Conservation (phyloP, 352 stramenopile genomes). For the Pilasporangium apinafurcum region DNA sequence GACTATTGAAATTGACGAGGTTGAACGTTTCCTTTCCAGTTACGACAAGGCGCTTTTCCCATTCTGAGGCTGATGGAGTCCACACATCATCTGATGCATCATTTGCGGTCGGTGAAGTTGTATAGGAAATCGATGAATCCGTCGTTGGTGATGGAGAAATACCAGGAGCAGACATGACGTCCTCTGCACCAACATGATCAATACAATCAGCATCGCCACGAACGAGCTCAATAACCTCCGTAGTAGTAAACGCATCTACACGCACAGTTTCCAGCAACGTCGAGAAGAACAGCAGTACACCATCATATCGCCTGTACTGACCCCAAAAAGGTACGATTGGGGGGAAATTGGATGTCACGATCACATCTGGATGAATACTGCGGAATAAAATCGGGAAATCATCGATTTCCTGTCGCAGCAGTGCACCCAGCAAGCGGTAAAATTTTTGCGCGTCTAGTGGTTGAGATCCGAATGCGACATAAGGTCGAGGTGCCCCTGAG, state of each 20-base stretch:
- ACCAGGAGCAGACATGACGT: constrained; percentile 10
- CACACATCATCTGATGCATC: too few species aligned
- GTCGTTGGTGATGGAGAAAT: constrained; percentile 16
- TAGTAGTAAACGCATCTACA: constrained; percentile 65
- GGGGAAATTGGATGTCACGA: constrained; percentile 81
- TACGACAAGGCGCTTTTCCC: constrained; percentile 69
- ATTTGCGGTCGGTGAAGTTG: constrained; percentile 19
- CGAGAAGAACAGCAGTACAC: constrained; percentile 76
- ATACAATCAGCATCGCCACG: constrained; percentile 60
- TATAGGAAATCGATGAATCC: not conserved
- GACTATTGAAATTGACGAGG: constrained; percentile 46
- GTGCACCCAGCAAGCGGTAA: constrained; percentile 56
- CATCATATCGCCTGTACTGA: constrained; percentile 78
- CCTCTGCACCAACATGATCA: constrained; percentile 30
- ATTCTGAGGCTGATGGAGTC: constrained; percentile 46
- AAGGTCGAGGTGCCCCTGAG: constrained; percentile 27
- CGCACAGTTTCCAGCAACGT: constrained; percentile 68
- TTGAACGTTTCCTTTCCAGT: constrained; percentile 83
- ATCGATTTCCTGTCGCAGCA: constrained; percentile 62
- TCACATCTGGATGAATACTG: constrained; percentile 69
- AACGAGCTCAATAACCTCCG: constrained; percentile 72
- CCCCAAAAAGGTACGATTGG: constrained; percentile 84
- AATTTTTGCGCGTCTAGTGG: constrained; percentile 62
- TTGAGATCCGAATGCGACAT: constrained; percentile 70
- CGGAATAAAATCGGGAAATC: constrained; percentile 74